A percentile compares a stretch with the other conserved stretches of the same genome.
Evolutionary conservation across 2,329 filamentous ascomycete species (phyloP).

Genomic region (Davidsoniella eucalypti): DNA sequence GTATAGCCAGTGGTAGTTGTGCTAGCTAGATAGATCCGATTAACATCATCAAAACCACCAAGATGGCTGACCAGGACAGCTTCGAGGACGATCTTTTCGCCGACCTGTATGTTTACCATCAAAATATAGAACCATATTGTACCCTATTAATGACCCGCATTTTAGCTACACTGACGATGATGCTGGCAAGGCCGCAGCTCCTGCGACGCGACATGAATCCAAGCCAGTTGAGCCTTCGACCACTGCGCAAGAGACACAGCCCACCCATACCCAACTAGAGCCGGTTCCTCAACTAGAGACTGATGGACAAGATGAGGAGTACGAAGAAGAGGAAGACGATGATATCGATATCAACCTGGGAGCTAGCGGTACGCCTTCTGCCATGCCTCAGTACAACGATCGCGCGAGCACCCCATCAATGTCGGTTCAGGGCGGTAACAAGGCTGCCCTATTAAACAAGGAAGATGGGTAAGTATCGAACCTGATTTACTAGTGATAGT

Average conservation of each 20-base stretch:
- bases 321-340: slow-evolving; percentile 30
- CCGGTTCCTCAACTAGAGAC: slow-evolving; percentile 18
- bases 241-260: background rate
- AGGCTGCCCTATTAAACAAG: slow-evolving; percentile 38
- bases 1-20: too few species aligned
- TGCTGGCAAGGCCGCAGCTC: slow-evolving; percentile 10
- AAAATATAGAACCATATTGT: background rate
- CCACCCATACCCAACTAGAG: slow-evolving; percentile 15
- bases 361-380: slow-evolving; percentile 17
- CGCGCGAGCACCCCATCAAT: slow-evolving; percentile 18
- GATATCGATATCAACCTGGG: slow-evolving; percentile 44
- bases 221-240: background rate
- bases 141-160: background rate
- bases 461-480: slow-evolving; percentile 27
- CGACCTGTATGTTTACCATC: slow-evolving; percentile 54
- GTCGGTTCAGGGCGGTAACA: slow-evolving; percentile 23
- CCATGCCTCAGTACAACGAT: slow-evolving; percentile 16
- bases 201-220: background rate
- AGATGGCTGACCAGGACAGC: slow-evolving; percentile 66
- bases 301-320: slow-evolving; percentile 27
- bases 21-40: background rate
- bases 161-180: slow-evolving; percentile 14
- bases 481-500: background rate
- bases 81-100: slow-evolving; percentile 91
- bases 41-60: background rate